Percentiles rank a stretch among this genome's conserved stretches.
Conservation (phyloP, 352 stramenopile genomes). For the Phytophthora hybrid region DNA sequence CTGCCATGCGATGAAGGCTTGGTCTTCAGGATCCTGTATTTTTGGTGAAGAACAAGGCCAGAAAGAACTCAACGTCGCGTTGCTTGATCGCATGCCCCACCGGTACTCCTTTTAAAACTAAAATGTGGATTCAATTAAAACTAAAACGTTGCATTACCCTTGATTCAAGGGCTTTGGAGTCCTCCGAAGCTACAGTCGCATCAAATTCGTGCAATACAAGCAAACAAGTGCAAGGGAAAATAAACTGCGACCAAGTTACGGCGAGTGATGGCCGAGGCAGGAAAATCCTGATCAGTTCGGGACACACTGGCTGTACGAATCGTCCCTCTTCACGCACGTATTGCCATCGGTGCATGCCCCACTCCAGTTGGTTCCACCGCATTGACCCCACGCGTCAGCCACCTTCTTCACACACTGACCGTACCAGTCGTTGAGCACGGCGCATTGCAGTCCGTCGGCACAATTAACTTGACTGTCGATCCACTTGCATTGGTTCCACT, state of each 20-base stretch:
- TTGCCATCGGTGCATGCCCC: constrained; percentile 27
- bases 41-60: constrained; percentile 16
- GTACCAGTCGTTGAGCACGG: constrained; percentile 41
- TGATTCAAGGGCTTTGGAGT: too few species aligned
- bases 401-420: constrained; percentile 37
- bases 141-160: too few species aligned
- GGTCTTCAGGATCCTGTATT: constrained; percentile 14
- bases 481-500: constrained; percentile 45
- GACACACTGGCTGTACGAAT: constrained; percentile 34
- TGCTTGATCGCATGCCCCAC: constrained; percentile 6
- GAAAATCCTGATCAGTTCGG: constrained; percentile 7
- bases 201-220: too few species aligned
- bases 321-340: constrained; percentile 32
- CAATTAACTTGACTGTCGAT: constrained; percentile 26
- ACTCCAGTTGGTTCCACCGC: constrained; percentile 26
- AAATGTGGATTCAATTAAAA: background rate
- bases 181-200: too few species aligned
- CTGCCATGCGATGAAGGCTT: background rate
- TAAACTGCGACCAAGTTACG: background rate
- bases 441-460: constrained; percentile 29
- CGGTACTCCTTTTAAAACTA: background rate
- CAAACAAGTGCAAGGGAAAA: background rate
- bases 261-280: background rate
- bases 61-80: constrained; percentile 4
- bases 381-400: constrained; percentile 32